These are phyloP conservation scores for Paracoccidioides lutzii DNA, from an alignment of 2,329 filamentous ascomycete species.

Conservation along the genomic window DNA sequence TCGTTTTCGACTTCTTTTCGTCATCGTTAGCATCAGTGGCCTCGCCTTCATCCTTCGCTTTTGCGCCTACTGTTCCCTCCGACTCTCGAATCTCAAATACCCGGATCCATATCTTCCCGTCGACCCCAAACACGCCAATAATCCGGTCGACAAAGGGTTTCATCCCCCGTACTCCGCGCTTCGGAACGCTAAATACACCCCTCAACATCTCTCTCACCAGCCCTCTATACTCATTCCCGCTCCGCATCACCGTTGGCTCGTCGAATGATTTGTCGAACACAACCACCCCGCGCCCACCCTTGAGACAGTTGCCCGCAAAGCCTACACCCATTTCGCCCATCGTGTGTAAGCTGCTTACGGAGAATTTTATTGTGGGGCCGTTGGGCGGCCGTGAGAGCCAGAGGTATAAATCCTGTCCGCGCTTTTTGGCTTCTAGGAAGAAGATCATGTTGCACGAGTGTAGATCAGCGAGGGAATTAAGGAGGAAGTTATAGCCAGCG, in stretches of 20 bases:
- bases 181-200: constrained; percentile 84
- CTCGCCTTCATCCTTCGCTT: constrained; percentile 26
- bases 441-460: constrained; percentile 92
- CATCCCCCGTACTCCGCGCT: constrained; percentile 63
- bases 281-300: constrained; percentile 79
- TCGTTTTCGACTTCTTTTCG: constrained; percentile 28
- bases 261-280: constrained; percentile 87
- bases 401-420: constrained; percentile 78
- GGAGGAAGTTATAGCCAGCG: constrained; percentile 50
- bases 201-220: constrained; percentile 73
- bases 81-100: constrained; percentile 88
- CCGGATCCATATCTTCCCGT: constrained; percentile 91
- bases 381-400: constrained; percentile 90
- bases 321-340: constrained; percentile 76
- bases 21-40: constrained; percentile 31
- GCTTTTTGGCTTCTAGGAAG: constrained; percentile 89
- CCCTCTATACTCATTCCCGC: constrained; percentile 32
- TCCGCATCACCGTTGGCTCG: constrained; percentile 57
- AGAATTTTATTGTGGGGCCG: constrained; percentile 53
- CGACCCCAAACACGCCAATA: constrained; percentile 79
- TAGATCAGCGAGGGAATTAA: constrained; percentile 63
- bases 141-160: constrained; percentile 97
- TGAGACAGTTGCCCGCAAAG: constrained; percentile 92
- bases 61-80: constrained; percentile 43
- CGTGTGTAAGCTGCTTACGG: constrained; percentile 58